Conservation (phyloP, 1,139 yeast species). For the Saccharomycopsis crataegensis region DNA sequence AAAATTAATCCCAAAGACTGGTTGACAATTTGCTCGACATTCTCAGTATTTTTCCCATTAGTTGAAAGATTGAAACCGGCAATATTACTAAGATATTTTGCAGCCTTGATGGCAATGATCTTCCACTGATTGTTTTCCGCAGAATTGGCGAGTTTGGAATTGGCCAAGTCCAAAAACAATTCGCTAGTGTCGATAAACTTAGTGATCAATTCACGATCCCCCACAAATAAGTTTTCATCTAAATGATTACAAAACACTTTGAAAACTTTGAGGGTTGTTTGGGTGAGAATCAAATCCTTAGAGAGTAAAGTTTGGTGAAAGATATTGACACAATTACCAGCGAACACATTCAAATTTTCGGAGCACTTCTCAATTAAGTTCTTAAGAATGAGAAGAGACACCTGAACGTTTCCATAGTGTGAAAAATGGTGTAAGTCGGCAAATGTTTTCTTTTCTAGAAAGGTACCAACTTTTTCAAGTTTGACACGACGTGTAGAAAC, state of each 20-base stretch:
- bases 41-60: neutral
- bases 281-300: slow-evolving; percentile 49
- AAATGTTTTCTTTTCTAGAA: slow-evolving; percentile 55
- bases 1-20: slow-evolving; percentile 9
- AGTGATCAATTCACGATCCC: slow-evolving; percentile 57
- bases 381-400: slow-evolving; percentile 63
- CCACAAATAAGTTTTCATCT: slow-evolving; percentile 63
- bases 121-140: slow-evolving; percentile 14
- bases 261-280: slow-evolving; percentile 45
- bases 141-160: slow-evolving; percentile 3
- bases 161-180: slow-evolving; percentile 31
- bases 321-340: slow-evolving; percentile 49
- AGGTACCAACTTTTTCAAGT: slow-evolving; percentile 74
- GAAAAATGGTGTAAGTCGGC: slow-evolving; percentile 50
- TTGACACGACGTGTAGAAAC: slow-evolving; percentile 89
- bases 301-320: slow-evolving; percentile 28
- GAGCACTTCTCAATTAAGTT: slow-evolving; percentile 69
- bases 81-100: slow-evolving; percentile 16
- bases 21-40: neutral
- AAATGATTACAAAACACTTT: slow-evolving; percentile 55
- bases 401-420: slow-evolving; percentile 73
- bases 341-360: slow-evolving; percentile 80
- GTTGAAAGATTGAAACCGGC: slow-evolving; percentile 6
- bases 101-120: slow-evolving; percentile 18
- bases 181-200: slow-evolving; percentile 39